Base-by-base conservation (phyloP, 177 flowering plant genomes). In the Telopea speciosissima region DNA sequence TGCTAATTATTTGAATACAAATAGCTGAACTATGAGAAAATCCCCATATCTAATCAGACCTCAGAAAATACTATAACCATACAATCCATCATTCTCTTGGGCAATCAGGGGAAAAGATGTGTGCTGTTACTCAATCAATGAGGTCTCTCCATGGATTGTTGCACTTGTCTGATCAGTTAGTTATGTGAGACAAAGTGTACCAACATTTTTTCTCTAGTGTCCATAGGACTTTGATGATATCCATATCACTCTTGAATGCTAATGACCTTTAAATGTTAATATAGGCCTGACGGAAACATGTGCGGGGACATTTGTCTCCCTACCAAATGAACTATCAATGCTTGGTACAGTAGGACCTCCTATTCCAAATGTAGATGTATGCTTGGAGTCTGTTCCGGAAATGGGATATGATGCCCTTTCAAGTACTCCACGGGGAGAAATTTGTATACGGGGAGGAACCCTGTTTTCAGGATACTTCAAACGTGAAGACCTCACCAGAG, bases 321-420 rank as follows among this genome's bases (percentile, higher is more conserved):
- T 86, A 3, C 97, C 98, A 66, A 80, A 96, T 80, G 90, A 91
- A 73, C 28, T 81, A 33, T 49, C 82, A 61, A 91, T 91, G 99
- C 84, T 91, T 73, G 99, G 97, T 54, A 91, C 98, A 9, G 99
- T 96, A 44, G 99, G 99, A 9, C 98, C 97, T 61, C 99, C 99
- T 1, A 80, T 89, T 26, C 97, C 98, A 70, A 85, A 88, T 77
- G 90, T 96, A 31, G 99, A 96, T 72, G 85, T 87, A 23, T 79
- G 97, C 81, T 81, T 96, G 23, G 98, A 91, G 78, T 96, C 98
- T 73, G 97, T 96, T 73, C 98, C 98, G 59, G 99, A 96, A 70
- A 96, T 96, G 99, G 89, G 81, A 22, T 96, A 96, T 74, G 96
- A 96, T 82, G 98, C 99, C 23, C 89, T 85, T 72, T 72, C 96